Evolutionary conservation across 1,284 basidiomycete genomes (phyloP), one percentile per base, ranked within the genome.

Genomic region (Albatrellus sp.): DNA sequence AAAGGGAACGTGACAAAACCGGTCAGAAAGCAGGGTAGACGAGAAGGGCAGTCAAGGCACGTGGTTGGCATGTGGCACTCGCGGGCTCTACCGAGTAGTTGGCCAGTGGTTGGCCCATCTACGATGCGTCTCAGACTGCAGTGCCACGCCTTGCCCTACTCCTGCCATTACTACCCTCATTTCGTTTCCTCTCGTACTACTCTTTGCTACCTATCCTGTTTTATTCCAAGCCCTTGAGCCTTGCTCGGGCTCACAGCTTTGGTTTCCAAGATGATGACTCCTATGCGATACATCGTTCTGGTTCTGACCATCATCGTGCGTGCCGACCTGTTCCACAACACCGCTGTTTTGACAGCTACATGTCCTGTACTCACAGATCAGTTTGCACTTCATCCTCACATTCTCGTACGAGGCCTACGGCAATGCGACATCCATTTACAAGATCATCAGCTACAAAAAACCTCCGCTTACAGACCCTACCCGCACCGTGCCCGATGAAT

Each of bases 371-470:
- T 35, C 46, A 42, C 48, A 81, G 79, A 69, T 82, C 46, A 68
- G 72, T 52, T 58, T 82, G 29, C 80, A 83, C 53, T 80, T 75
- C 54, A 72, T 80, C 47, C 64, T 82, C 44, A 77, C 68, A 57
- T 69, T 80, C 55, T 71, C 79, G 1, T 74, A 82, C 52, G 75
- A 79, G 52, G 67, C 63, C 37, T 82, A 82, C 51, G 72, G 77
- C 7, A 66, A 65, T 42, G 75, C 70, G 28, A 80, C 77, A 1
- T 79, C 77, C 3, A 48, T 82, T 14, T 63, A 65, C 2, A 64
- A 58, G 42, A 57, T 80, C 43, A 69, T 72, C 17, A 35, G 9
- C 3, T 28, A 64, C 24, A 14, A 38, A 24, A 10, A 30, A 46
- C 12, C 67, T 32, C 13, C 50, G 1, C 40, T 17, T 7, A 9